These are phyloP conservation scores for Psilocybe tampanensis DNA, from an alignment of 768 basidiomycete genomes.

Conservation along the genomic window DNA sequence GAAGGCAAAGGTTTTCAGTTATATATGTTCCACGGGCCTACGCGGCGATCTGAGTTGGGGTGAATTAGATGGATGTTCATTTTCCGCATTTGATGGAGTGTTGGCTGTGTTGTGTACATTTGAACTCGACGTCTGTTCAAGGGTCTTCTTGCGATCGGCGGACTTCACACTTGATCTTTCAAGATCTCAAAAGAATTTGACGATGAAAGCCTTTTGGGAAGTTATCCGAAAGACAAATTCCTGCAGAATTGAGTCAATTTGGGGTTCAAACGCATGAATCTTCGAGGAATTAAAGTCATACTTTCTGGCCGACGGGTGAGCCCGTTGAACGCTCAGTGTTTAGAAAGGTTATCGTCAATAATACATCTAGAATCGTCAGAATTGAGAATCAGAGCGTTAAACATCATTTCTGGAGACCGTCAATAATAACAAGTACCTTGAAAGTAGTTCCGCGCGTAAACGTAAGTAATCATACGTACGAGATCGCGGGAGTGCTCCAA, in stretches of 20 bases:
- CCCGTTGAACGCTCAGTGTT: background rate
- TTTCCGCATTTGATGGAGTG: background rate
- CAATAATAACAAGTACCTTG: background rate
- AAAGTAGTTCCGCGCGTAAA: background rate
- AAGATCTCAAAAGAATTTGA: background rate
- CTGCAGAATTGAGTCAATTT: background rate
- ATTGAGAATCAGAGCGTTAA: too few species aligned
- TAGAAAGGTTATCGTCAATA: background rate
- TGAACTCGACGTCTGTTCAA: constrained; percentile 1
- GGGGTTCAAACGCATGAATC: background rate
- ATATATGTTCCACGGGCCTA: constrained; percentile 18
- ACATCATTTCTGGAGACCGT: background rate
- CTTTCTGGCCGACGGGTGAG: background rate
- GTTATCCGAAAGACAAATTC: background rate
- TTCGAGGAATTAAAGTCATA: background rate
- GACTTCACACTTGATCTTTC: background rate
- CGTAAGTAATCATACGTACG: background rate
- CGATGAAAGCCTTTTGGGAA: constrained; percentile 4
- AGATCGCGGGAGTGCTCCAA: background rate
- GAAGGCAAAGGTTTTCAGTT: background rate
- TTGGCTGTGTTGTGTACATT: background rate
- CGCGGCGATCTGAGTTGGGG: background rate
- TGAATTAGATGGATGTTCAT: background rate
- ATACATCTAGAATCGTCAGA: background rate
- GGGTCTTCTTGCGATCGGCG: background rate